phyloP scores from a whole-genome alignment of 345 rosid genomes.

The Balakata baccata region DNA sequence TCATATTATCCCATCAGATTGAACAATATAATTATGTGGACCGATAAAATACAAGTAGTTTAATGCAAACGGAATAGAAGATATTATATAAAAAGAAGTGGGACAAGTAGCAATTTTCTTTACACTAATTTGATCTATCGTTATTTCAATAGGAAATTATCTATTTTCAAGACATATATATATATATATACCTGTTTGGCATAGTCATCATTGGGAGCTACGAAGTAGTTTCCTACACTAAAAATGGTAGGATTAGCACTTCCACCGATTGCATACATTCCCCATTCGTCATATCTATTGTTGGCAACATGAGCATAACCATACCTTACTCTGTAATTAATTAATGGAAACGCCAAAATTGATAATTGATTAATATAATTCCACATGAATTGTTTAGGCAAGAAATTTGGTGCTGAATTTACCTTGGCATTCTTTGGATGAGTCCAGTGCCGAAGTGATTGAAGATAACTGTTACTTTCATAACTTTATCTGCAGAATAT shows the following conservation, averaged over 20 bases:
- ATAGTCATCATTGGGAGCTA: slow-evolving; percentile 5
- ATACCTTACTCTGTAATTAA: slow-evolving; percentile 22
- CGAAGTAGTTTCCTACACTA: slow-evolving; percentile 27
- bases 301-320: slow-evolving; percentile 29
- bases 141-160: too few species aligned
- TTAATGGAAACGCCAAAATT: neutral
- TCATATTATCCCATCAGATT: too few species aligned
- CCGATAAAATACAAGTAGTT: too few species aligned
- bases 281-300: slow-evolving; percentile 28
- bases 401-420: too few species aligned
- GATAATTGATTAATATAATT: neutral
- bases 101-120: too few species aligned
- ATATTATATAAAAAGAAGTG: too few species aligned
- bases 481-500: slow-evolving; percentile 14
- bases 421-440: slow-evolving; percentile 30
- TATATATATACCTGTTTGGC: slow-evolving; percentile 13
- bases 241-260: slow-evolving; percentile 29
- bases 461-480: slow-evolving; percentile 24
- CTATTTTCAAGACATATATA: neutral
- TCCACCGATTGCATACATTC: slow-evolving; percentile 24
- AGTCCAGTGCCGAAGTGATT: slow-evolving; percentile 27
- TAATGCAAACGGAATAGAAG: too few species aligned
- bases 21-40: too few species aligned
- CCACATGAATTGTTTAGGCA: neutral
- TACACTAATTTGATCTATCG: too few species aligned